phyloP scores from a whole-genome alignment of 1,284 basidiomycete species.

The Rhodofomes roseus region DNA sequence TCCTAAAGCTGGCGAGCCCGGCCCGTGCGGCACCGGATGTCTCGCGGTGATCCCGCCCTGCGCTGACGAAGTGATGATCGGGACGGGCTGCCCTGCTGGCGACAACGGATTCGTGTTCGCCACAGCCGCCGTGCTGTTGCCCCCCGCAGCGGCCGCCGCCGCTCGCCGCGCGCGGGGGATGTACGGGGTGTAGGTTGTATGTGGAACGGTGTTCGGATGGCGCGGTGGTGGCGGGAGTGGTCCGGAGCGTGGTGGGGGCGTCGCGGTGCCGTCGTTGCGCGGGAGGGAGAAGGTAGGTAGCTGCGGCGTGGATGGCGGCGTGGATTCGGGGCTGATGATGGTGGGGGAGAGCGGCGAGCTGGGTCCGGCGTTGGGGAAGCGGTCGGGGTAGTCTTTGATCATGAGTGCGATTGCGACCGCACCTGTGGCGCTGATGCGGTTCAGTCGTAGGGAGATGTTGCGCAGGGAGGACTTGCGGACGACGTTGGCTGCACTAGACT shows the following conservation, averaged over 20 bases:
- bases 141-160: slow-evolving; percentile 25
- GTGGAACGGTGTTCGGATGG: slow-evolving; percentile 47
- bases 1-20: slow-evolving; percentile 11
- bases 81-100: slow-evolving; percentile 52
- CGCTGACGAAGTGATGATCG: slow-evolving; percentile 71
- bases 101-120: slow-evolving; percentile 46
- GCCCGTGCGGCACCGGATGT: slow-evolving; percentile 36
- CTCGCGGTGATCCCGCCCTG: slow-evolving; percentile 78
- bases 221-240: slow-evolving; percentile 58
- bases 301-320: slow-evolving; percentile 22
- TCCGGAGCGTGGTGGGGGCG: slow-evolving; percentile 35
- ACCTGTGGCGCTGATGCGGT: slow-evolving; percentile 78
- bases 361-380: slow-evolving; percentile 38
- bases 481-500: slow-evolving; percentile 56
- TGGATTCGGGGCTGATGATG: slow-evolving; percentile 16
- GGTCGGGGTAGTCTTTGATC: slow-evolving; percentile 91
- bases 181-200: slow-evolving; percentile 80
- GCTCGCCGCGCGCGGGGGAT: slow-evolving; percentile 60
- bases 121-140: slow-evolving; percentile 21
- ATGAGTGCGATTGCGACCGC: slow-evolving; percentile 91
- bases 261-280: slow-evolving; percentile 13
- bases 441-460: slow-evolving; percentile 85
- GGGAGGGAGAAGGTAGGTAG: slow-evolving; percentile 25
- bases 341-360: slow-evolving; percentile 20
- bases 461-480: slow-evolving; percentile 80